Conservation (phyloP, 768 basidiomycete genomes). For the Suillus cothurnatus region DNA sequence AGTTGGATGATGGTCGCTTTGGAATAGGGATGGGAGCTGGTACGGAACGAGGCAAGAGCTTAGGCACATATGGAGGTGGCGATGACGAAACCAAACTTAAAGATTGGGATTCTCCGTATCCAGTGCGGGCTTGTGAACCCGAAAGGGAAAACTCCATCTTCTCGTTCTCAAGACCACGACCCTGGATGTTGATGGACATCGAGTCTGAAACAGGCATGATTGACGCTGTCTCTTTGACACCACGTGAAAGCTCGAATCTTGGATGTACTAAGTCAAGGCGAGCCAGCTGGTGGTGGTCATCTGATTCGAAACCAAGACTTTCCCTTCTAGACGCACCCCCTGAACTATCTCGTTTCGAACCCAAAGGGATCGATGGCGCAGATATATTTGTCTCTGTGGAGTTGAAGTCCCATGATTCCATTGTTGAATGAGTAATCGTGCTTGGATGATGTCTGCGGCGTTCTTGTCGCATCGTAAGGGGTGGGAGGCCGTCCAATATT, state of each 20-base stretch:
- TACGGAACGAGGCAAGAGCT: background rate
- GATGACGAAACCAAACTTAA: background rate
- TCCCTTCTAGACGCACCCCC: constrained; percentile 11
- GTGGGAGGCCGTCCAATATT: constrained; percentile 75
- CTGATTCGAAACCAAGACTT: constrained; percentile 8
- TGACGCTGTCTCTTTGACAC: background rate
- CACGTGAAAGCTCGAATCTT: constrained; percentile 6
- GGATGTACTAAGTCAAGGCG: constrained; percentile 4
- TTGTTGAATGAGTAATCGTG: constrained; percentile 45
- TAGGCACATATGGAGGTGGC: background rate
- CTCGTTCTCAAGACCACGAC: background rate
- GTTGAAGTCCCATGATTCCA: constrained; percentile 84
- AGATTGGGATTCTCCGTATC: background rate
- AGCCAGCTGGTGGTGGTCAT: constrained; percentile 8
- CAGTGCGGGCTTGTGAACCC: background rate
- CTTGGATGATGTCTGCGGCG: constrained; percentile 48
- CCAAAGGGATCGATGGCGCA: constrained; percentile 9
- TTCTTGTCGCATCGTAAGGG: constrained; percentile 73
- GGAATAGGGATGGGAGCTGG: constrained; percentile 14
- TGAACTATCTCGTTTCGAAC: constrained; percentile 7
- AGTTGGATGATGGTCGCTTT: background rate
- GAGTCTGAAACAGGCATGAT: background rate
- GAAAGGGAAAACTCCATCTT: background rate
- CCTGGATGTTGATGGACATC: background rate
- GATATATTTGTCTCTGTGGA: constrained; percentile 45